Evolutionary conservation across 805 yeast genomes (phyloP).

Genomic region (Candida chauliodis): DNA sequence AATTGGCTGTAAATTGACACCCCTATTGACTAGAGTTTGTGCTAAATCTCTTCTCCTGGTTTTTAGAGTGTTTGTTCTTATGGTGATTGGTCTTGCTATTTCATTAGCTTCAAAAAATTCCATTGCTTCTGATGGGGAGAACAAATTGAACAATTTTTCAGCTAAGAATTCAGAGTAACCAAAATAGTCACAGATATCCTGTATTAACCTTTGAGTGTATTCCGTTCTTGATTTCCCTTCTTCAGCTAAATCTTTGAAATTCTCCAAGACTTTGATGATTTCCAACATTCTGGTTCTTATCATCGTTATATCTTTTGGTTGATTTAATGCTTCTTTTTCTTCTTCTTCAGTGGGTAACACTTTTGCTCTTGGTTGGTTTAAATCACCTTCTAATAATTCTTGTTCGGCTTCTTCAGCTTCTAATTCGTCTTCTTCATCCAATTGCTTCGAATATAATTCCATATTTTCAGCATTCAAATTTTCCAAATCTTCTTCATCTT

Average conservation of each 20-base stretch:
- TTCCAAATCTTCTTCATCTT: conserved; percentile 55
- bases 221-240: conserved; percentile 85
- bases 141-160: conserved; percentile 86
- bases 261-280: conserved; percentile 88
- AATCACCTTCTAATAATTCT: conserved; percentile 58
- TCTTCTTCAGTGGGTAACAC: conserved; percentile 71
- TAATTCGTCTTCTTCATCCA: conserved; percentile 55
- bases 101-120: conserved; percentile 99
- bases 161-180: conserved; percentile 92
- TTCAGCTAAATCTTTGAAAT: conserved; percentile 77
- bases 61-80: conserved; percentile 94
- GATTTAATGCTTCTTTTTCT: conserved; percentile 50
- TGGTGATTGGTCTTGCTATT: conserved; percentile 92
- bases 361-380: conserved; percentile 68
- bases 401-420: conserved; percentile 46
- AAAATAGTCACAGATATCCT: conserved; percentile 88
- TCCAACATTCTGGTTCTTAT: conserved; percentile 94
- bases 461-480: conserved; percentile 74
- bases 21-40: conserved; percentile 90
- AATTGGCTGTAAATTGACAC: conserved; percentile 95
- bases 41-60: conserved; percentile 95
- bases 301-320: conserved; percentile 73
- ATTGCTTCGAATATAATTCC: conserved; percentile 69
- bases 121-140: conserved; percentile 93
- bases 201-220: conserved; percentile 70